Evolutionary conservation across 1,139 yeast species (phyloP).

Genomic region (Nadsonia commutata): DNA sequence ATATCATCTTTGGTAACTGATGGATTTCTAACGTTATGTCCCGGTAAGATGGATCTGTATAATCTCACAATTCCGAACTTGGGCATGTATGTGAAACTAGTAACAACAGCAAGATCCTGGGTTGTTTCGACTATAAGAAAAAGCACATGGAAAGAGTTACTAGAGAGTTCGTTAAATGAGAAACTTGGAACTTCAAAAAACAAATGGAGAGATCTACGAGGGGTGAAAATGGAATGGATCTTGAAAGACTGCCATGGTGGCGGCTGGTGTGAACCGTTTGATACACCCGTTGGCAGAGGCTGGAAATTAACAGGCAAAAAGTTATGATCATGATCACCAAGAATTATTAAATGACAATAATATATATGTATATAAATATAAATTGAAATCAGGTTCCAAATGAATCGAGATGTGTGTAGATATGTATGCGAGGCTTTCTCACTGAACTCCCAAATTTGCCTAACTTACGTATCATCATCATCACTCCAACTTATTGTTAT

Average conservation of each 20-base stretch:
- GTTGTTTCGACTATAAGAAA: conserved; percentile 31
- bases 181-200: conserved; percentile 35
- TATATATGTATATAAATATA: too few species aligned
- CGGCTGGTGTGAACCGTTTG: conserved; percentile 53
- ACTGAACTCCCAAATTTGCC: too few species aligned
- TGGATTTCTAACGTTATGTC: conserved; percentile 42
- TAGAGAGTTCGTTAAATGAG: conserved; percentile 34
- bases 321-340: conserved; percentile 1
- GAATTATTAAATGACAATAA: not conserved
- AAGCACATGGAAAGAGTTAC: conserved; percentile 35
- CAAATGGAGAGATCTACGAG: conserved; percentile 44
- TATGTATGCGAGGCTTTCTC: too few species aligned
- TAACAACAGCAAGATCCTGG: conserved; percentile 37
- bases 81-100: conserved; percentile 39
- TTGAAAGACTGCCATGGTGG: conserved; percentile 52
- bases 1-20: conserved; percentile 28
- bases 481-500: too few species aligned
- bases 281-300: conserved; percentile 58
- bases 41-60: conserved; percentile 33
- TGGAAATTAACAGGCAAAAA: conserved; percentile 43
- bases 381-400: too few species aligned
- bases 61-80: conserved; percentile 46
- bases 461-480: too few species aligned
- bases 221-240: conserved; percentile 46
- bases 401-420: too few species aligned